These are phyloP conservation scores for Candida sanyaensis DNA, from an alignment of 1,139 yeast genomes.

Conservation along the genomic window DNA sequence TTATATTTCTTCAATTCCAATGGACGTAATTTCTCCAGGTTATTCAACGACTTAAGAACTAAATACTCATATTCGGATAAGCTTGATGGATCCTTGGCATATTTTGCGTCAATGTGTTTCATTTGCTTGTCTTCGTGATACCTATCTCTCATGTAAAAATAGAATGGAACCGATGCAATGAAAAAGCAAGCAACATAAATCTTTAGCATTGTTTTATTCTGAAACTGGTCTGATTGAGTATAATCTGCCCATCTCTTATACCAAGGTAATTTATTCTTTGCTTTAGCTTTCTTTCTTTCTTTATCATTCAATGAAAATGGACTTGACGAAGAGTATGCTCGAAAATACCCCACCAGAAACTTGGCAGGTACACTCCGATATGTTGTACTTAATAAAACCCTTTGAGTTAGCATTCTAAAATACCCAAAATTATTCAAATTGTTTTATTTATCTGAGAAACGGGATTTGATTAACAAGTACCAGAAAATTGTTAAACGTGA, in stretches of 20 bases:
- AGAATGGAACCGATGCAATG: conserved; percentile 58
- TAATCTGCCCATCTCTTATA: conserved; percentile 44
- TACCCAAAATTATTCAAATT: too few species aligned
- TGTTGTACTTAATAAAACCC: background rate
- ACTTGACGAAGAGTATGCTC: conserved; percentile 17
- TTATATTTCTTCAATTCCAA: conserved; percentile 56
- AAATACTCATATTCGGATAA: conserved; percentile 64
- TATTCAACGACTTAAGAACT: conserved; percentile 55
- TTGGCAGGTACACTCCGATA: background rate
- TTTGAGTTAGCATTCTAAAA: background rate
- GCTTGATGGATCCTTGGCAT: conserved; percentile 35
- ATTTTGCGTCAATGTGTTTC: conserved; percentile 44
- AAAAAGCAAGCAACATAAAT: conserved; percentile 61
- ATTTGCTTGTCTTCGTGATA: conserved; percentile 67
- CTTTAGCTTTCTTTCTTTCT: conserved; percentile 25
- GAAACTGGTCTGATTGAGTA: conserved; percentile 38
- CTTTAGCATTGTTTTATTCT: conserved; percentile 36
- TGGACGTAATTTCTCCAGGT: conserved; percentile 50
- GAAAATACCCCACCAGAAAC: background rate
- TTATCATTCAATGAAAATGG: conserved; percentile 34
- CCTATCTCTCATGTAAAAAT: conserved; percentile 66
- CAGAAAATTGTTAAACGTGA: too few species aligned
- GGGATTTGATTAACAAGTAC: too few species aligned
- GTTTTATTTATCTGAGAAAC: too few species aligned
- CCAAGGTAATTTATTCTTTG: conserved; percentile 28